These are phyloP conservation scores for Hymenoscyphus albidus DNA, from an alignment of 2,329 filamentous ascomycete genomes.

Conservation along the genomic window DNA sequence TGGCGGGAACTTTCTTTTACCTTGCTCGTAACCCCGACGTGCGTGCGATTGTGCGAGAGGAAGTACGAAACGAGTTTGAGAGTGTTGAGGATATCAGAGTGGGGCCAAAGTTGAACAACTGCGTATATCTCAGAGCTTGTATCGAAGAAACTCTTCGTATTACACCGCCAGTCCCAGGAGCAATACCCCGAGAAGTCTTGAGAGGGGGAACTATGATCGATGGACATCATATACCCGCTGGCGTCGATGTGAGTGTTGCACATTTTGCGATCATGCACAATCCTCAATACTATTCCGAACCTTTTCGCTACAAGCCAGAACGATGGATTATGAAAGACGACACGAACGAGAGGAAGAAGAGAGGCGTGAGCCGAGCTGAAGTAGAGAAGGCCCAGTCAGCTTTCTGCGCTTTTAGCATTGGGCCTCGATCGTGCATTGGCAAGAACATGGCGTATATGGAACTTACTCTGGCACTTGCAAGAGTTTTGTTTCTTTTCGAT, in stretches of 20 bases:
- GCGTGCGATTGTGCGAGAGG: conserved; percentile 28
- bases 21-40: conserved; percentile 32
- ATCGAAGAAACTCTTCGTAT: conserved; percentile 34
- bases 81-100: conserved; percentile 33
- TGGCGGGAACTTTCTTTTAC: conserved; percentile 40
- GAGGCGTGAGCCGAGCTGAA: neutral
- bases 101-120: conserved; percentile 31
- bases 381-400: conserved; percentile 3
- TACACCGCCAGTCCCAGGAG: conserved; percentile 23
- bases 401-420: conserved; percentile 30
- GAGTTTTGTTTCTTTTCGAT: conserved; percentile 19
- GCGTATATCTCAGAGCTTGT: conserved; percentile 40
- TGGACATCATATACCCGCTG: conserved; percentile 35
- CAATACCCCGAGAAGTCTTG: conserved; percentile 18
- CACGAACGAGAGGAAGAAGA: neutral
- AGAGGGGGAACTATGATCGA: conserved; percentile 22
- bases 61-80: conserved; percentile 18
- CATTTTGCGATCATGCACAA: conserved; percentile 44
- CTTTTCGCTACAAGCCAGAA: conserved; percentile 41
- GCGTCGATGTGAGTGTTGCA: conserved; percentile 42
- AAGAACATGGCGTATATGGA: conserved; percentile 31
- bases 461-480: conserved; percentile 27
- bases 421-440: conserved; percentile 29
- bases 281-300: conserved; percentile 40
- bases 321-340: conserved; percentile 38